These are phyloP conservation scores for Bassia scoparia DNA, from an alignment of 148 eudicot genomes.

Conservation along the genomic window DNA sequence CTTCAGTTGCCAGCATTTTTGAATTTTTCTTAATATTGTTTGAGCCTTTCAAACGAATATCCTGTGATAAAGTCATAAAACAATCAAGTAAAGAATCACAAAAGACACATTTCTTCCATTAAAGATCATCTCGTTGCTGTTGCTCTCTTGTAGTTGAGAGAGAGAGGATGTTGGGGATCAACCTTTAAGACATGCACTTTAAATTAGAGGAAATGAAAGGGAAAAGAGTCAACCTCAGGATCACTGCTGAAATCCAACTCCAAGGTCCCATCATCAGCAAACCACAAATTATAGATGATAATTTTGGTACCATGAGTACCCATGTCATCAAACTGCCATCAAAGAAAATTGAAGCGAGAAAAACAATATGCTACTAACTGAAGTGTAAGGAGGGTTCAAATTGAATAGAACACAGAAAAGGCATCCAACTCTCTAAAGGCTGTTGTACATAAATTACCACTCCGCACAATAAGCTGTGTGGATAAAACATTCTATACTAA, in stretches of 20 bases:
- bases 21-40: constrained; percentile 16
- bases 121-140: too few species aligned
- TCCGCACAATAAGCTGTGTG: neutral
- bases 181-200: neutral
- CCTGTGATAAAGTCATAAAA: constrained; percentile 43
- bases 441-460: neutral
- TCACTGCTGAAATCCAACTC: constrained; percentile 81
- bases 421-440: neutral
- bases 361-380: neutral
- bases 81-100: constrained; percentile 12
- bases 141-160: too few species aligned
- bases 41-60: constrained; percentile 47
- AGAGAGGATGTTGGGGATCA: too few species aligned
- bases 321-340: constrained; percentile 68
- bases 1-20: constrained; percentile 33
- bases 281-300: constrained; percentile 79
- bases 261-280: constrained; percentile 50
- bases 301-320: constrained; percentile 79
- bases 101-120: neutral
- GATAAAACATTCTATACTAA: neutral
- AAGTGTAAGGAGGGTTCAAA: neutral
- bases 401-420: neutral
- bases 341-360: constrained; percentile 7
- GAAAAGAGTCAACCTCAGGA: constrained; percentile 50
- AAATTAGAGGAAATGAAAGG: neutral